Base-by-base conservation (phyloP, 2,329 filamentous ascomycete species). In the Aotearoamyces nothofagi region DNA sequence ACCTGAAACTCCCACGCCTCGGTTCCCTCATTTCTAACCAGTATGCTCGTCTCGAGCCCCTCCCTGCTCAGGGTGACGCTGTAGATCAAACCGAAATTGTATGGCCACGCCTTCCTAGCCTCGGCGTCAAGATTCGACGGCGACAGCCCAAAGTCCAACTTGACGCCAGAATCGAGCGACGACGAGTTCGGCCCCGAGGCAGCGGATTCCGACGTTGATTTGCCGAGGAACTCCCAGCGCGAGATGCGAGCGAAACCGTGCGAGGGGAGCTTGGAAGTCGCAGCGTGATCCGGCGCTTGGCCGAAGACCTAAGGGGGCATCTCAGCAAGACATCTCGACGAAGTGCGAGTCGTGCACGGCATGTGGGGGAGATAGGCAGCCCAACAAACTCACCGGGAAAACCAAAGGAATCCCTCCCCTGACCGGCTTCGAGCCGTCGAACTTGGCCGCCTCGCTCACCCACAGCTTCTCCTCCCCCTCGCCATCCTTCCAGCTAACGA, bases 121-220 rank as follows among this genome's bases (percentile, higher is more conserved):
- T 75, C 67, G 1, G 76, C 71, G 40, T 66, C 68, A 33, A 96
- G 61, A 47, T 76, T 78, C 29, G 68, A 63, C 15, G 72, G 68
- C 29, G 78, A 82, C 19, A 98, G 73, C 15, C 87, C 90, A 53
- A 98, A 96, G 59, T 98, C 90, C 35, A 98, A 75, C 65, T 92
- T 94, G 40, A 96, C 76, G 27, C 74, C 76, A 46, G 72, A 61
- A 47, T 80, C 66, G 37, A 9, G 10, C 9, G 26, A n/a, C 6
- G 15, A n/a, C 12, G 16, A 8, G 11, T 19, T 17, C 11, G 34
- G 53, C 55, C 42, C 56, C 59, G 30, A 58, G 58, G 24, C 53
- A 22, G 46, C 39, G 6, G 61, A 66, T 51, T 84, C 77, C 5
- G 68, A 70, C n/a, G 69, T 75, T 5, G 77, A 82, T 57, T 87